phyloP scores from a whole-genome alignment of 352 stramenopile species.

The Plasmopara halstedii region DNA sequence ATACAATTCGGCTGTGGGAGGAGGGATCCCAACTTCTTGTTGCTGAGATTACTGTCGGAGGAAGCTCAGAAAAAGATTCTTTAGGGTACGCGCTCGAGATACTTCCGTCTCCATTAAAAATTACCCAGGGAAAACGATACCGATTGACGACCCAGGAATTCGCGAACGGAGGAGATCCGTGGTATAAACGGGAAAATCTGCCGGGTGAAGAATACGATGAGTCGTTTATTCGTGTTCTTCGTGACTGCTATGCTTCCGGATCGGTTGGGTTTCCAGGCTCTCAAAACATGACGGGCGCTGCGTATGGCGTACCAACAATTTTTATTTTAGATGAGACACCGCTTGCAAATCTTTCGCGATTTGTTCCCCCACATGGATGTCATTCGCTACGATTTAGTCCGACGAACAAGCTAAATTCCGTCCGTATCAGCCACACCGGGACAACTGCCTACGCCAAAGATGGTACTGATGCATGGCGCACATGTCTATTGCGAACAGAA shows the following conservation, averaged over 20 bases:
- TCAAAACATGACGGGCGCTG: constrained; percentile 77
- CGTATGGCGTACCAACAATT: constrained; percentile 82
- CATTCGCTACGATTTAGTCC: constrained; percentile 52
- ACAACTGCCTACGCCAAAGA: constrained; percentile 53
- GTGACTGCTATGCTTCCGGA: constrained; percentile 79
- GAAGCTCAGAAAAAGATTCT: constrained; percentile 54
- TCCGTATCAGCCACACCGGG: constrained; percentile 67
- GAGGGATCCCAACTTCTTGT: constrained; percentile 66
- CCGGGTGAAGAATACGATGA: constrained; percentile 82
- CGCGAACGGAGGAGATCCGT: constrained; percentile 79
- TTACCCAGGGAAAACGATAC: constrained; percentile 82
- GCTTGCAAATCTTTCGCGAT: constrained; percentile 47
- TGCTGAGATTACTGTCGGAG: constrained; percentile 52
- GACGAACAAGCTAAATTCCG: constrained; percentile 50
- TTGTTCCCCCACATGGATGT: constrained; percentile 52
- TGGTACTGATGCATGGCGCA: constrained; percentile 49
- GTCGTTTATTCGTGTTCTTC: constrained; percentile 82
- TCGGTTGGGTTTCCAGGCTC: constrained; percentile 79
- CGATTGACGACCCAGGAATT: constrained; percentile 82
- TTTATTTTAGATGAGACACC: constrained; percentile 72
- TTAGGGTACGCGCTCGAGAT: constrained; percentile 73
- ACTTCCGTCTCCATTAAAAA: constrained; percentile 37
- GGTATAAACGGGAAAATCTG: constrained; percentile 87
- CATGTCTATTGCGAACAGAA: constrained; percentile 49
- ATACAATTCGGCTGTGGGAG: constrained; percentile 79